These are phyloP conservation scores for Lupinus albus DNA, from an alignment of 306 rosid genomes.

Conservation along the genomic window DNA sequence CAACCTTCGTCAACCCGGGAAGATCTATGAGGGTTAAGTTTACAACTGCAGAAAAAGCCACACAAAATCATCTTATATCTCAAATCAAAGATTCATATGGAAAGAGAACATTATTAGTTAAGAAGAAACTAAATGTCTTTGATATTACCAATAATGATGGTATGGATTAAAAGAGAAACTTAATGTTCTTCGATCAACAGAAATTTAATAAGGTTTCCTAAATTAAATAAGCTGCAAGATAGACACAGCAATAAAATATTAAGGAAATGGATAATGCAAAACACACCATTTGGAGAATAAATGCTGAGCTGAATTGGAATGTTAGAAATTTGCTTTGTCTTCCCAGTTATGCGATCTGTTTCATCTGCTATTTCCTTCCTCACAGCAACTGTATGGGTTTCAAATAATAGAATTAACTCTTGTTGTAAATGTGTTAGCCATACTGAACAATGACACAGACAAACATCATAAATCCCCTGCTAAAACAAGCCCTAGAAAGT, in stretches of 20 bases:
- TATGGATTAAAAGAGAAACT: slow-evolving; percentile 12
- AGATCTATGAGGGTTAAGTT: slow-evolving; percentile 95
- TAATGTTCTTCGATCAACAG: slow-evolving; percentile 3
- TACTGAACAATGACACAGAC: slow-evolving; percentile 9
- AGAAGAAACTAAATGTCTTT: slow-evolving; percentile 9
- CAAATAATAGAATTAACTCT: slow-evolving; percentile 6
- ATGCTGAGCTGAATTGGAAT: slow-evolving; percentile 97
- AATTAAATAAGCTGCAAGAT: slow-evolving; percentile 25
- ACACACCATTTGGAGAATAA: slow-evolving; percentile 94
- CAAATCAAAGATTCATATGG: slow-evolving; percentile 26
- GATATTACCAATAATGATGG: not conserved
- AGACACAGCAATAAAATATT: slow-evolving; percentile 8
- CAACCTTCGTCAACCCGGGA: slow-evolving; percentile 99
- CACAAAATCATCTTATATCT: slow-evolving; percentile 34
- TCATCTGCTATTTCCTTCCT: slow-evolving; percentile 94
- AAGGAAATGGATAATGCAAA: no score
- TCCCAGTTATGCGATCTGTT: slow-evolving; percentile 97
- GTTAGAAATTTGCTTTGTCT: slow-evolving; percentile 85
- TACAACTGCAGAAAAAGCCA: slow-evolving; percentile 76
- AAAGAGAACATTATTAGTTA: slow-evolving; percentile 18
- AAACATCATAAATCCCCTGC: slow-evolving; percentile 10
- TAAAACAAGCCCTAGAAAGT: slow-evolving; percentile 4
- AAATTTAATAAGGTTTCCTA: slow-evolving; percentile 4
- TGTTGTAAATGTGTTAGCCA: slow-evolving; percentile 15
- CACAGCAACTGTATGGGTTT: slow-evolving; percentile 70